Percentiles rank a stretch among this genome's conserved stretches.
These are phyloP conservation scores for Penstemon davidsonii DNA, from an alignment of 257 asterid species.

Conservation along the genomic window DNA sequence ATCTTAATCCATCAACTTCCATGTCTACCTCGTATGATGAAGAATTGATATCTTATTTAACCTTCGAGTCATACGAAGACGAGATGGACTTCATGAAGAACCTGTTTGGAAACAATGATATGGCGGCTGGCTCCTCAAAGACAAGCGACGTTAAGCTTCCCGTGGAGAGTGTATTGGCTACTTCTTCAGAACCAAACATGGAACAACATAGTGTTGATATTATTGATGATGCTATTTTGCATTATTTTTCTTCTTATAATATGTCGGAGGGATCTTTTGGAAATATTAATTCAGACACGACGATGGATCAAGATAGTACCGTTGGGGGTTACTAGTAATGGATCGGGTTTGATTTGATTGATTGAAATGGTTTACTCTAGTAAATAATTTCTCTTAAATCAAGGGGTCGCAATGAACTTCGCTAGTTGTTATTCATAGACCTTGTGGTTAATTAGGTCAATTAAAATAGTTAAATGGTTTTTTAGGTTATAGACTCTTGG, in stretches of 20 bases:
- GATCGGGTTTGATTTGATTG: slow-evolving; percentile 16
- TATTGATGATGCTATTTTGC: background rate
- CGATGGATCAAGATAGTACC: slow-evolving; percentile 21
- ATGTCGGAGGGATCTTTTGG: slow-evolving; percentile 27
- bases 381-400: slow-evolving; percentile 18
- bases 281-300: slow-evolving; percentile 5
- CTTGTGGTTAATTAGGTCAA: too few relatives aligned
- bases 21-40: slow-evolving; percentile 20
- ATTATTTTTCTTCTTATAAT: slow-evolving; percentile 29
- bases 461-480: background rate
- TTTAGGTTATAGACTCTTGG: background rate
- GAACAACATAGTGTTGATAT: slow-evolving; percentile 1
- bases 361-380: slow-evolving; percentile 35
- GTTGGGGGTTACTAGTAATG: background rate
- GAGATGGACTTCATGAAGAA: slow-evolving; percentile 56
- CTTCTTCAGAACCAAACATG: slow-evolving; percentile 1
- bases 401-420: too few relatives aligned
- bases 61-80: slow-evolving; percentile 45
- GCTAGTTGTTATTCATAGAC: too few relatives aligned
- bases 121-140: background rate
- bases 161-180: background rate
- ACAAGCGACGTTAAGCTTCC: background rate
- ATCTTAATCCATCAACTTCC: background rate
- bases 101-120: slow-evolving; percentile 36
- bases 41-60: slow-evolving; percentile 35